Percentiles rank a stretch among this genome's conserved stretches.
Evolutionary conservation across 495 filamentous ascomycete genomes (phyloP).

Genomic region (Xylaria curta): DNA sequence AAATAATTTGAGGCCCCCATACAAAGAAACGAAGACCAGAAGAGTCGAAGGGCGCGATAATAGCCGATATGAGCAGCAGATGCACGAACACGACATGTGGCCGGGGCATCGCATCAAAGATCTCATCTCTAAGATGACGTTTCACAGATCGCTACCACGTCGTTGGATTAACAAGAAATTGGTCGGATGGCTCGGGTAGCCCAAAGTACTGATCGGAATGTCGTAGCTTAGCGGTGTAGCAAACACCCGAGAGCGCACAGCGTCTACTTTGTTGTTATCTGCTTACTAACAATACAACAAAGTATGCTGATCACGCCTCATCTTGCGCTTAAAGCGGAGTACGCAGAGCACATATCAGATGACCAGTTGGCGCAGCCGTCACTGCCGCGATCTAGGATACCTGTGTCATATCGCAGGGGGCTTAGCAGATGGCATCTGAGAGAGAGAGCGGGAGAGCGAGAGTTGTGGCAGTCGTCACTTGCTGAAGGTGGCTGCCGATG

Average conservation of each 20-base stretch:
- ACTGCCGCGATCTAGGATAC: not conserved
- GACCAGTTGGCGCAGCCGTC: not conserved
- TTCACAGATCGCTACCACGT: slow-evolving; percentile 7
- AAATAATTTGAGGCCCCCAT: not conserved
- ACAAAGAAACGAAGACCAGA: not conserved
- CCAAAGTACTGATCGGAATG: not conserved
- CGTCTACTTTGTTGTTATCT: not conserved
- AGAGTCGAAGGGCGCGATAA: not conserved
- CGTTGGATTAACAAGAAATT: slow-evolving; percentile 2
- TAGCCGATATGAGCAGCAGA: not conserved
- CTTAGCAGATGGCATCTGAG: slow-evolving; percentile 11
- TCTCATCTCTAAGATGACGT: slow-evolving; percentile 8
- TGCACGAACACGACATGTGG: slow-evolving; percentile 14
- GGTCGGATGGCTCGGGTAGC: slow-evolving; percentile 13
- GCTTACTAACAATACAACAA: not conserved
- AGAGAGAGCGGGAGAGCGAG: not conserved
- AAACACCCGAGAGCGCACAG: slow-evolving; percentile 18
- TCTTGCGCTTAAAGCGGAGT: not conserved
- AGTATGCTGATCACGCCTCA: not conserved
- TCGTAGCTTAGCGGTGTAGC: not conserved
- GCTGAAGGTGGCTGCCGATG: slow-evolving; percentile 12
- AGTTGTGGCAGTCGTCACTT: slow-evolving; percentile 11
- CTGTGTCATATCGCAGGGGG: slow-evolving; percentile 5
- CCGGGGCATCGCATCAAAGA: slow-evolving; percentile 9
- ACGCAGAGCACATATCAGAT: not conserved